These are phyloP conservation scores for carrot (Daucus carota) DNA, from an alignment of 129 eudicot species.

Conservation along the genomic window DNA sequence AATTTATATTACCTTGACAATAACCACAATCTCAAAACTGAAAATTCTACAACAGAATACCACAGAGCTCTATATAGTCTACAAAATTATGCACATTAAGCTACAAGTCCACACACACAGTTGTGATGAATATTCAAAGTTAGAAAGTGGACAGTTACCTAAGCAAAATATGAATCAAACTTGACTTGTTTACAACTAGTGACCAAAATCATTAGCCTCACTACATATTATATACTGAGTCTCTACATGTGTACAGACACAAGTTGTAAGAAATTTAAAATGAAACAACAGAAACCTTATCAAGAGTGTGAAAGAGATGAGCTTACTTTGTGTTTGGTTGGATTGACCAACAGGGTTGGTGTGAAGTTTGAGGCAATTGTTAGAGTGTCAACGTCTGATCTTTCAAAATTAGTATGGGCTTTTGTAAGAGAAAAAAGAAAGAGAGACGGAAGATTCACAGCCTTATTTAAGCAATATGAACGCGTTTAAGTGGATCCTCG, in stretches of 20 bases:
- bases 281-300: background rate
- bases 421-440: background rate
- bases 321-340: background rate
- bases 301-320: conserved; percentile 4
- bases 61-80: too few relatives aligned
- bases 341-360: background rate
- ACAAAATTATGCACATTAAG: background rate
- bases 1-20: background rate
- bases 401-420: background rate
- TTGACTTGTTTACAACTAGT: conserved; percentile 1
- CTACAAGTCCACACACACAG: background rate
- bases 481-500: background rate
- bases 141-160: background rate
- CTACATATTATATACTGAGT: background rate
- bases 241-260: background rate
- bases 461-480: background rate
- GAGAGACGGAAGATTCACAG: background rate
- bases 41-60: background rate
- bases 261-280: background rate
- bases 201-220: background rate
- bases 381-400: background rate
- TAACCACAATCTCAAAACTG: background rate
- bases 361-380: background rate
- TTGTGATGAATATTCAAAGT: background rate
- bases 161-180: background rate